Percentiles rank a stretch among this genome's conserved stretches.
These are phyloP conservation scores for Boletus speciosus DNA, from an alignment of 768 basidiomycete genomes.

Conservation along the genomic window DNA sequence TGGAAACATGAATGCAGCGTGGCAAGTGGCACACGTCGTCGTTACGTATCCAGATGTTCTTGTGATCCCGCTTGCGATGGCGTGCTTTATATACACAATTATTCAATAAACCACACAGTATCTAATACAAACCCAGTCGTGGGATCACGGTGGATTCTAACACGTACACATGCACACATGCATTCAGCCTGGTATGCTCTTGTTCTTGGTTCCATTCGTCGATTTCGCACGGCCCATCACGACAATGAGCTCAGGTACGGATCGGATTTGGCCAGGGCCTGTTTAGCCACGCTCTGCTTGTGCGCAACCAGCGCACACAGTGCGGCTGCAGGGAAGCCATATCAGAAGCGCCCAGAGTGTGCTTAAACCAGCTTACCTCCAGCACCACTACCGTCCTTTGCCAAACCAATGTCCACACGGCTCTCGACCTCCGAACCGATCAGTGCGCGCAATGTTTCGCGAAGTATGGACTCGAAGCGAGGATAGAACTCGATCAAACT, in stretches of 20 bases:
- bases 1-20: constrained; percentile 6
- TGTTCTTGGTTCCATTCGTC: not conserved
- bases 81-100: not conserved
- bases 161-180: constrained; percentile 11
- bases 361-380: constrained; percentile 64
- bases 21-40: not conserved
- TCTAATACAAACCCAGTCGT: constrained; percentile 7
- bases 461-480: constrained; percentile 69
- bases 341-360: not conserved
- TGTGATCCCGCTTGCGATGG: too few species aligned
- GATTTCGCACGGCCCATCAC: constrained; percentile 6
- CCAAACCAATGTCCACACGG: constrained; percentile 81
- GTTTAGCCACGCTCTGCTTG: constrained; percentile 20
- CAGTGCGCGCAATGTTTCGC: constrained; percentile 68
- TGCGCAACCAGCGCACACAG: constrained; percentile 64
- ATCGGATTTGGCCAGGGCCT: constrained; percentile 8
- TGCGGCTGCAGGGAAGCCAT: constrained; percentile 53
- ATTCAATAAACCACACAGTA: not conserved
- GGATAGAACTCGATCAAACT: constrained; percentile 94
- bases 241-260: constrained; percentile 20
- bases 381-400: constrained; percentile 96
- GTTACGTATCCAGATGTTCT: not conserved
- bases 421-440: constrained; percentile 81
- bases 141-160: not conserved
- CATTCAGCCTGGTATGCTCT: not conserved